Conservation (phyloP, 2,329 filamentous ascomycete genomes). For the Hirsutella minnesotensis region DNA sequence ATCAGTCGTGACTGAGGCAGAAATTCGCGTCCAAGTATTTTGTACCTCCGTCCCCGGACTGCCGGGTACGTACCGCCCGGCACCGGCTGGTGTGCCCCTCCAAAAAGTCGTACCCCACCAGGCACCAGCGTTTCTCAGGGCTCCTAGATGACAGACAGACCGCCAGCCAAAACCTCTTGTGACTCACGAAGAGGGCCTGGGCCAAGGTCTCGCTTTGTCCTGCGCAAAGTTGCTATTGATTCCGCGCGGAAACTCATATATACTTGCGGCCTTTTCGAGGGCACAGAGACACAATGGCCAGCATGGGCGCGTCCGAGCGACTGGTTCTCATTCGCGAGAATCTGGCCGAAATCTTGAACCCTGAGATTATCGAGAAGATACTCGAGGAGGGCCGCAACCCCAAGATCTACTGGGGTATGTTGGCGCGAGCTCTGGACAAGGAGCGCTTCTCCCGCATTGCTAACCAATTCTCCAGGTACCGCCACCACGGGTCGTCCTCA, state of each 20-base stretch:
- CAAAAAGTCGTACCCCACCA: not conserved
- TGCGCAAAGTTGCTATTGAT: no score
- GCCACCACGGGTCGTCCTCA: constrained; percentile 82
- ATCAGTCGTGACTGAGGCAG: not conserved
- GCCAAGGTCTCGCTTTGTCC: no score
- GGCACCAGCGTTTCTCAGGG: not conserved
- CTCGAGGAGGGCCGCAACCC: constrained; percentile 58
- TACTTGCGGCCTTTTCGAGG: not conserved
- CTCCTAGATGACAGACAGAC: not conserved
- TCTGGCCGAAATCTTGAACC: constrained; percentile 70
- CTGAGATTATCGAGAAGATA: constrained; percentile 69
- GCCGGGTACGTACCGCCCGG: not conserved
- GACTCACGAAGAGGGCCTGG: not conserved
- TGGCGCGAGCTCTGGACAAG: not conserved
- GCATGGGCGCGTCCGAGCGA: constrained; percentile 40
- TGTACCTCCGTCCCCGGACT: not conserved
- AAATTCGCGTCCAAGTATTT: not conserved
- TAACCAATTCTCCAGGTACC: constrained; percentile 36
- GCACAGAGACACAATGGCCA: constrained; percentile 9
- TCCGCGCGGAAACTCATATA: no score
- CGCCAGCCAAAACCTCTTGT: not conserved
- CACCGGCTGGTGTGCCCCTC: not conserved
- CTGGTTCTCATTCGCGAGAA: constrained; percentile 69
- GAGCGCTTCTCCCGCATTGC: no score
- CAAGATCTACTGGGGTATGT: constrained; percentile 71